A percentile compares a stretch with the other conserved stretches of the same genome.
phyloP scores from a whole-genome alignment of 768 basidiomycete species.

The Astraeus odoratus region DNA sequence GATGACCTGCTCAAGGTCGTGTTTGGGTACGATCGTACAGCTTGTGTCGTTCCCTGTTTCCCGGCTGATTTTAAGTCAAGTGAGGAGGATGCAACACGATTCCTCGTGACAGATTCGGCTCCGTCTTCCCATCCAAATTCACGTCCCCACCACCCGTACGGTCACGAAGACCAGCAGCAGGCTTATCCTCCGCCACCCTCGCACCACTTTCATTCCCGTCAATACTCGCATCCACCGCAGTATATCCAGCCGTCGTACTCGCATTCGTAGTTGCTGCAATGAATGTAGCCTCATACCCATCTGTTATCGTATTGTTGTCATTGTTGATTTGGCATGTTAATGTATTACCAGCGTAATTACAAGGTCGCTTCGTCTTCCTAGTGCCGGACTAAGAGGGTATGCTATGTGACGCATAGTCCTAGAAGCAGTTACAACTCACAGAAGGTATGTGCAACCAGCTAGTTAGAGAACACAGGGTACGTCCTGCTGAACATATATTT shows the following conservation, averaged over 20 bases:
- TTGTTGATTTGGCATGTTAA: neutral
- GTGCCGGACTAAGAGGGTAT: no score
- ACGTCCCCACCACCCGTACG: conserved; percentile 4
- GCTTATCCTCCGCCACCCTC: conserved; percentile 2
- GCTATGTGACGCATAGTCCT: no score
- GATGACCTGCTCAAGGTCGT: conserved; percentile 42
- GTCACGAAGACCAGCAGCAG: conserved; percentile 4
- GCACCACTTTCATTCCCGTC: conserved; percentile 6
- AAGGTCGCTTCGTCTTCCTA: no score
- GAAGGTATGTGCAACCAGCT: no score
- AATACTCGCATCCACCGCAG: conserved; percentile 8
- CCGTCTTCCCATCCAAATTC: conserved; percentile 2
- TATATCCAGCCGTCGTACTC: conserved; percentile 10
- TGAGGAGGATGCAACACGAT: conserved; percentile 19
- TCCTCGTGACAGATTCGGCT: conserved; percentile 8
- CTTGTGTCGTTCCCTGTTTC: neutral
- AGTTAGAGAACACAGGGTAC: no score
- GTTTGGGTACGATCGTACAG: conserved; percentile 41
- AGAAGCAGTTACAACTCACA: no score
- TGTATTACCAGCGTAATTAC: neutral
- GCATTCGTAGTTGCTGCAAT: conserved; percentile 7
- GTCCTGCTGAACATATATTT: no score
- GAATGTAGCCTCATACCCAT: neutral
- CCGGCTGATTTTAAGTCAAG: conserved; percentile 8
- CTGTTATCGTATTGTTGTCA: neutral